A percentile compares a stretch with the other conserved stretches of the same genome.
These are phyloP conservation scores for Mycena latifolia DNA, from an alignment of 768 basidiomycete species.

Conservation along the genomic window DNA sequence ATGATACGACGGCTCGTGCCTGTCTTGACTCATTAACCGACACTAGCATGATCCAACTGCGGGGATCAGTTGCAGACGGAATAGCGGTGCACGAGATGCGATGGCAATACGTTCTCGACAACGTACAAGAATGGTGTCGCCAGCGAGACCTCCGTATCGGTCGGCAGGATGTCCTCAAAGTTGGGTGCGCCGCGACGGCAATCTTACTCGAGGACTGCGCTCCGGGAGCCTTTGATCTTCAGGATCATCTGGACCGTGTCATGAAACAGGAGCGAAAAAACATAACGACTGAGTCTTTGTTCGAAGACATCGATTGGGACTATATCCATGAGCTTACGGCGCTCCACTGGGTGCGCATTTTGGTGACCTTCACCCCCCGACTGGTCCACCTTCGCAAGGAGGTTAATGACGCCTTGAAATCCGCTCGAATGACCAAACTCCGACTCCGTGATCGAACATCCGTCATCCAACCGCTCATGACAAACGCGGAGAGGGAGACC, in stretches of 20 bases:
- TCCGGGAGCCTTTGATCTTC: too few relatives aligned
- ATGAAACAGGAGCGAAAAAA: conserved; percentile 5
- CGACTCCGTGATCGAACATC: conserved; percentile 37
- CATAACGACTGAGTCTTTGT: conserved; percentile 36
- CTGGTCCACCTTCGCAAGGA: too few relatives aligned
- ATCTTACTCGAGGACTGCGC: conserved; percentile 20
- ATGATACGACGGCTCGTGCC: conserved; percentile 36
- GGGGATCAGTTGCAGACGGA: conserved; percentile 16
- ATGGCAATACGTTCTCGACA: conserved; percentile 33
- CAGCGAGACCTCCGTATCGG: conserved; percentile 38
- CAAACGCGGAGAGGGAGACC: conserved; percentile 39
- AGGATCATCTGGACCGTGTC: too few relatives aligned
- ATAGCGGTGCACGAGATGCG: conserved; percentile 9
- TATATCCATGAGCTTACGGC: conserved; percentile 32
- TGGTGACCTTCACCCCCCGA: conserved; percentile 17
- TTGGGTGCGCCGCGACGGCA: conserved; percentile 40
- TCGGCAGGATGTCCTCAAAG: conserved; percentile 34
- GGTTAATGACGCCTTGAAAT: too few relatives aligned
- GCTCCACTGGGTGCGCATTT: too few relatives aligned
- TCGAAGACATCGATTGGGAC: conserved; percentile 33
- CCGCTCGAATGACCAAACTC: conserved; percentile 31
- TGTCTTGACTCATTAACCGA: conserved; percentile 36
- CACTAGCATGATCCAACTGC: conserved; percentile 25
- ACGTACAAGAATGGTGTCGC: conserved; percentile 38
- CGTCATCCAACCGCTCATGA: conserved; percentile 37